Base-by-base conservation (phyloP, 257 asterid species). In the Anisodus acutangulus region DNA sequence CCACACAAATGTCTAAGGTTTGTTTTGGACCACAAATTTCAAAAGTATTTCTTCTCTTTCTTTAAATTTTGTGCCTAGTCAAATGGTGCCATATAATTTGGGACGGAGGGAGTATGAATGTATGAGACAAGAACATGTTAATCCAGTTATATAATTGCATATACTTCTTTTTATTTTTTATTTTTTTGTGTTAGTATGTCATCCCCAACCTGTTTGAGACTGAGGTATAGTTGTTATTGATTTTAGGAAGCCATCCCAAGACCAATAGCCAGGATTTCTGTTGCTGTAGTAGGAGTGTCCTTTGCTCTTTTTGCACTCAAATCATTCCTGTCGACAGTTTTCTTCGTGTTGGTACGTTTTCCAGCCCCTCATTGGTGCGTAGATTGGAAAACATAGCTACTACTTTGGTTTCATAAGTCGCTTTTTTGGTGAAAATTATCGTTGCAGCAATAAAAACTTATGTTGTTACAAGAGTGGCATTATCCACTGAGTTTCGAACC, bases 271-370 rank as follows among this genome's bases (percentile, higher is more conserved):
- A 91, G 95, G 89, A 89, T 95, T 60, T 86, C 91, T 10, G 94
- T 93, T 12, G 78, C 98, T 39, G 82, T 90, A 79, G 90, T 88
- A 82, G 95, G 93, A 37, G 90, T 78, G 79, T 9, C 92, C n/a
- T 59, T 91, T 78, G 90, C 91, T 53, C 89, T 92, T 81, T 93
- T 93, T 83, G 91, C 91, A 12, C 87, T 97, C 67, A 95, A 93
- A 91, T 93, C 99, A 55, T 93, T 97, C 90, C 88, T 97, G 7
- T 97, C 99, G 37, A 93, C 98, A 58, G 97, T 88, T 54, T 92
- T 97, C 88, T 90, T 95, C 70, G 98, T 89, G 17, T 88, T 97
- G 98, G 99, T 97, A 91, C 43, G 89, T 62, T 87, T 41, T 89
- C 76, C 63, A 78, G 16, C 19, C 4, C 8, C n/a, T 74, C 19